Evolutionary conservation across 768 basidiomycete genomes (phyloP).

Genomic region (Erythrobasidium yunnanense): DNA sequence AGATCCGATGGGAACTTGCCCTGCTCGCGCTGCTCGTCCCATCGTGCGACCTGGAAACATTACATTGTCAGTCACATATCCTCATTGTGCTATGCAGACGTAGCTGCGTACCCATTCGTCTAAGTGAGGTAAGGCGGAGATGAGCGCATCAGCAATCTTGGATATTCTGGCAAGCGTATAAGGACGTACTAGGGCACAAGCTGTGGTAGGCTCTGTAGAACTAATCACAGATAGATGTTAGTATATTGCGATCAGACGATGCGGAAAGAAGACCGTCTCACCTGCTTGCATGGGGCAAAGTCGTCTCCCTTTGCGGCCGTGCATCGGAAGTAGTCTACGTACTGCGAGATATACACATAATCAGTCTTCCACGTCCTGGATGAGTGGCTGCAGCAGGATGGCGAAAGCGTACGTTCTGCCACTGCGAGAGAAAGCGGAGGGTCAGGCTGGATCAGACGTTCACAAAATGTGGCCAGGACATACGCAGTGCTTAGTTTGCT

Average conservation of each 20-base stretch:
- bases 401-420: conserved; percentile 23
- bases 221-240: conserved; percentile 7
- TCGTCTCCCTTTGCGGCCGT: conserved; percentile 94
- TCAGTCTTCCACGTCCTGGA: background rate
- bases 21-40: conserved; percentile 87
- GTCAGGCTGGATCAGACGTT: background rate
- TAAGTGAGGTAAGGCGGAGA: conserved; percentile 41
- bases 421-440: background rate
- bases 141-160: background rate
- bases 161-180: background rate
- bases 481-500: conserved; percentile 95
- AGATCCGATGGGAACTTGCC: conserved; percentile 40
- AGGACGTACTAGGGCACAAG: conserved; percentile 80
- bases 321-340: conserved; percentile 58
- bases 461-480: conserved; percentile 34
- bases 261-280: conserved; percentile 6
- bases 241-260: background rate
- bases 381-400: background rate
- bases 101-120: conserved; percentile 72
- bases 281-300: conserved; percentile 91
- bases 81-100: background rate
- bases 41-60: conserved; percentile 52
- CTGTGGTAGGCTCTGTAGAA: conserved; percentile 94
- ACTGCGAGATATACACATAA: background rate
- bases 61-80: background rate